Percentiles rank a stretch among this genome's conserved stretches.
These are phyloP conservation scores for Achaetomiella virescens DNA, from an alignment of 495 filamentous ascomycete species.

Conservation along the genomic window DNA sequence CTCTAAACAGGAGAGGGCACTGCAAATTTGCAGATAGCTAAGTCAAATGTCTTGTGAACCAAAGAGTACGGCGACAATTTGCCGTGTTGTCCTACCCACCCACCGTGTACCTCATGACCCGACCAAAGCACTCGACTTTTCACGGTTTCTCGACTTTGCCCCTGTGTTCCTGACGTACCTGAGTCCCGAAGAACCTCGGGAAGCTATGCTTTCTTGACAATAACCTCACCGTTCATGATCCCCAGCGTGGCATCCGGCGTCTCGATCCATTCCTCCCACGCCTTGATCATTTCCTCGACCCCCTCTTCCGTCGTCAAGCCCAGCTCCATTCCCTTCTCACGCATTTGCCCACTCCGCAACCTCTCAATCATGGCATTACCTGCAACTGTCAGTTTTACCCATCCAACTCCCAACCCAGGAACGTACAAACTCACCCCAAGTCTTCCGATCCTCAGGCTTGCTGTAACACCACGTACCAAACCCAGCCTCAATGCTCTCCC, in stretches of 20 bases:
- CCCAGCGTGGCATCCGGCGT: constrained; percentile 32
- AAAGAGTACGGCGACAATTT: too few species aligned
- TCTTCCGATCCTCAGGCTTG: constrained; percentile 29
- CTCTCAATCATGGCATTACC: constrained; percentile 30
- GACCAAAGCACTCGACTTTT: too few species aligned
- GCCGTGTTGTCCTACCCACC: too few species aligned
- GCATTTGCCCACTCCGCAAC: constrained; percentile 24
- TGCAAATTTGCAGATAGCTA: too few species aligned
- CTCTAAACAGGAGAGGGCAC: too few species aligned
- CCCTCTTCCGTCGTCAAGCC: constrained; percentile 28
- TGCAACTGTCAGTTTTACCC: constrained; percentile 16
- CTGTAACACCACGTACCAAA: constrained; percentile 36
- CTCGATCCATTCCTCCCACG: constrained; percentile 38
- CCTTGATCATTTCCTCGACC: constrained; percentile 37
- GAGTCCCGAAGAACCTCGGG: not conserved
- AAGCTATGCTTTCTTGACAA: not conserved
- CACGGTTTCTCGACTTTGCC: not conserved
- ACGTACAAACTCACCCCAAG: constrained; percentile 34
- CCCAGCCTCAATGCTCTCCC: constrained; percentile 30
- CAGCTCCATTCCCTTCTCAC: constrained; percentile 28
- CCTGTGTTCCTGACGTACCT: not conserved
- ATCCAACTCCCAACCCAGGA: constrained; percentile 4
- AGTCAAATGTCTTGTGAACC: too few species aligned
- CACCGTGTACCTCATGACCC: too few species aligned
- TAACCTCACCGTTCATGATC: constrained; percentile 36